Percentiles rank a stretch among this genome's conserved stretches.
These are phyloP conservation scores for Pelargonium fulgidum DNA, from an alignment of 441 rosid genomes.

Conservation along the genomic window DNA sequence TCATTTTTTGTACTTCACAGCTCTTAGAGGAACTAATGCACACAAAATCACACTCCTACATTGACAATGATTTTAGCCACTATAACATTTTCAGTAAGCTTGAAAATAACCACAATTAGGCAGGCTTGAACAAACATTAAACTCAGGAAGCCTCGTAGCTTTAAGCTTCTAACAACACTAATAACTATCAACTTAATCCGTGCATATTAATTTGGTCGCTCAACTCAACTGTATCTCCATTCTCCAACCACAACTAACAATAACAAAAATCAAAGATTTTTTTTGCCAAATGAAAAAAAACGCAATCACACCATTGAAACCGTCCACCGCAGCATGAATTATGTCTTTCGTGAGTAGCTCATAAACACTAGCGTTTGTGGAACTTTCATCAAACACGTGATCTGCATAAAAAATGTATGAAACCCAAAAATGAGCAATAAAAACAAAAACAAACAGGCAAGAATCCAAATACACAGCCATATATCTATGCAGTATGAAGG, in stretches of 20 bases:
- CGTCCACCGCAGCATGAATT: constrained; percentile 66
- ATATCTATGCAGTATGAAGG: background rate
- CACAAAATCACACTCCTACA: background rate
- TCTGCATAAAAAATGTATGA: constrained; percentile 31
- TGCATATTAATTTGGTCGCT: no score
- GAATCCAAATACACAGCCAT: background rate
- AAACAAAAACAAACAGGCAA: background rate
- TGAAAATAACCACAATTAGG: background rate
- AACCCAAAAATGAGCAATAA: background rate
- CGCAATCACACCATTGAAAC: constrained; percentile 59
- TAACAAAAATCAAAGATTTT: background rate
- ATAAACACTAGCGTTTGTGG: constrained; percentile 56
- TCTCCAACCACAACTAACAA: no score
- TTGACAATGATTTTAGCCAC: background rate
- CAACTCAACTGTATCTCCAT: no score
- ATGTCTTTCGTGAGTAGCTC: constrained; percentile 74
- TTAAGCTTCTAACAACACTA: no score
- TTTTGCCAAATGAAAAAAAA: background rate
- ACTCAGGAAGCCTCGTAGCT: no score
- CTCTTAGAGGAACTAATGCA: background rate
- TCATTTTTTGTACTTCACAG: background rate
- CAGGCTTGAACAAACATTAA: no score
- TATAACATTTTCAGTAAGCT: background rate
- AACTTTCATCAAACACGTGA: constrained; percentile 66
- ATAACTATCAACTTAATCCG: no score